Conservation (phyloP, 352 stramenopile species). For the Vaucheria bursata region DNA sequence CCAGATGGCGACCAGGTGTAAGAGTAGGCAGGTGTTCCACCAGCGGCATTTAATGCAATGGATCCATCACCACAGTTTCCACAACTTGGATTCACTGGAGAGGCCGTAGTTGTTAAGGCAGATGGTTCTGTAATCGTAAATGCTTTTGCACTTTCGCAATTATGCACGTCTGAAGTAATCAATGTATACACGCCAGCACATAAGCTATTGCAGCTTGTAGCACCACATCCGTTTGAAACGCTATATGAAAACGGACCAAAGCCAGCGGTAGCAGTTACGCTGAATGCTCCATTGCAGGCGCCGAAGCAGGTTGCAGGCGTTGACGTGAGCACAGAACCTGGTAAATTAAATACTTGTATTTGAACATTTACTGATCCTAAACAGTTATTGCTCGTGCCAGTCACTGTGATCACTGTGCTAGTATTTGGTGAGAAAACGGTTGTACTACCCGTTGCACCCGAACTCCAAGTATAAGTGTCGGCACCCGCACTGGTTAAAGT, state of each 20-base stretch:
- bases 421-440: no score
- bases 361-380: no score
- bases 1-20: not conserved
- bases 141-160: not conserved
- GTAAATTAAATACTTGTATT: no score
- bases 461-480: no score
- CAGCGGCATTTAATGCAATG: not conserved
- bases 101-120: not conserved
- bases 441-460: no score
- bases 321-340: not conserved
- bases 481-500: no score
- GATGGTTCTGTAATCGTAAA: not conserved
- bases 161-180: not conserved
- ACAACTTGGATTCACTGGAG: not conserved
- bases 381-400: no score
- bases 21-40: not conserved
- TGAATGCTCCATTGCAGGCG: not conserved
- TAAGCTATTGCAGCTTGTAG: not conserved
- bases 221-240: not conserved
- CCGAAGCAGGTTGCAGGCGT: not conserved
- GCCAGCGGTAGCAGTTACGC: not conserved
- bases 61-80: not conserved
- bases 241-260: not conserved
- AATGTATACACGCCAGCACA: not conserved
- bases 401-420: no score